Evolutionary conservation across 192 early-diverging fungal genomes (phyloP), one percentile per base, ranked within the genome.

Genomic region (Umbelopsis vinacea): DNA sequence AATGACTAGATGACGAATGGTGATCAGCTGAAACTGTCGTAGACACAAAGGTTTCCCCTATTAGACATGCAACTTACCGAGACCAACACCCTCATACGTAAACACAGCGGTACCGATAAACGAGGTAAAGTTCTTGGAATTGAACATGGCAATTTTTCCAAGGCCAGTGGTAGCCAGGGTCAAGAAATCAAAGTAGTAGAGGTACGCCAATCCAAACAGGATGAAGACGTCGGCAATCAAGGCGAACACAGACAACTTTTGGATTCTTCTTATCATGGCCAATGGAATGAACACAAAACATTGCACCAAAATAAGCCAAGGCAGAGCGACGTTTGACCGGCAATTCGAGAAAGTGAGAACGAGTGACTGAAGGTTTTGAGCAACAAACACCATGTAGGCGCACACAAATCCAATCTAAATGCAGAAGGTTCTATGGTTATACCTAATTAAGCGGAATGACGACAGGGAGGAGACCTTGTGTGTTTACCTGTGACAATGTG

Each of bases 21-120:
- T 48, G 24, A 22, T 69, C n/a, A 52, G 46, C 29, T 48, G 48
- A 46, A 29, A 10, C n/a, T 1, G 17, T 50, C 6, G 9, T 10
- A 15, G 7, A 50, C 6, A 63, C 19, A 63, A 12, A 43, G n/a
- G n/a, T n/a, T n/a, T n/a, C n/a, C n/a, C n/a, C n/a, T n/a, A n/a
- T n/a, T n/a, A n/a, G n/a, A n/a, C n/a, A n/a, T n/a, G n/a, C n/a
- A n/a, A n/a, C n/a, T 72, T 66, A 78, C 76, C 90, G 33, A 95
- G 79, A 55, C 93, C 92, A 68, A 95, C 92, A 66, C 95, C 92
- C 83, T 94, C 94, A 73, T 91, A 97, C 15, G 91, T 88, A 82
- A 91, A 96, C 67, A 96, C 93, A 46, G 97, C 97, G 15, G 97
- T 98, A 66, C 97, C 97, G 48, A 98, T 91, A 73, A 97, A 96